Base-by-base conservation (phyloP, 1,284 basidiomycete species). In the Ganoderma resinaceum region DNA sequence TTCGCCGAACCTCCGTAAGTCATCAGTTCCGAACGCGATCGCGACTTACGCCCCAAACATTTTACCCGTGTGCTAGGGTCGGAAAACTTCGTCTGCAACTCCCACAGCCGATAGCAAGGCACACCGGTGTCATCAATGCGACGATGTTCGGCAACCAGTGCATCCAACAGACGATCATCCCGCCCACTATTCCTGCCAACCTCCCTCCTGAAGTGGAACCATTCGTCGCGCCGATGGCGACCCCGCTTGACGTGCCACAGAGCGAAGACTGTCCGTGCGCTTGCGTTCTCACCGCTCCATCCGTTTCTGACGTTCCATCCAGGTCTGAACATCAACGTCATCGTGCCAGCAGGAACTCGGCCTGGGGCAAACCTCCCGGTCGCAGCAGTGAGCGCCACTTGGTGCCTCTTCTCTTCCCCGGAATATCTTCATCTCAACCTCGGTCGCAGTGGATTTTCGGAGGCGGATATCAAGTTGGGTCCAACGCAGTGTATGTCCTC, bases 271-370 rank as follows among this genome's bases (percentile, higher is more conserved):
- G 85, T 86, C 66, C 70, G 83, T 73, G 8, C 16, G 8, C 16
- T 6, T 53, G 29, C 14, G 9, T 38, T n/a, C 20, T 49, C 31
- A 11, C 31, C 35, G 29, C 4, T 20, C 8, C 33, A 20, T 26
- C 9, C 14, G 8, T 20, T 40, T n/a, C 58, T 55, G 57, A 38
- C n/a, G 23, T 20, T 11, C 12, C n/a, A 14, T 26, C 9, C 76
- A 85, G 89, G 89, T 74, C 78, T 91, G 46, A 85, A 82, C 1
- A 74, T 91, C 71, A 91, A 91, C 73, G 83, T 91, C 6, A 80
- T 86, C 63, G 84, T 81, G 35, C 85, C 88, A 12, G 77, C 82
- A 1, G 78, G 76, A n/a, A 78, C 82, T 1, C 80, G 77, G 0
- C 66, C 82, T 1, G 74, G 70, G 0, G 81, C 75, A 0, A 77